Base-by-base conservation (phyloP, 2,329 filamentous ascomycete genomes). In the Dactylellina parvicollis region DNA sequence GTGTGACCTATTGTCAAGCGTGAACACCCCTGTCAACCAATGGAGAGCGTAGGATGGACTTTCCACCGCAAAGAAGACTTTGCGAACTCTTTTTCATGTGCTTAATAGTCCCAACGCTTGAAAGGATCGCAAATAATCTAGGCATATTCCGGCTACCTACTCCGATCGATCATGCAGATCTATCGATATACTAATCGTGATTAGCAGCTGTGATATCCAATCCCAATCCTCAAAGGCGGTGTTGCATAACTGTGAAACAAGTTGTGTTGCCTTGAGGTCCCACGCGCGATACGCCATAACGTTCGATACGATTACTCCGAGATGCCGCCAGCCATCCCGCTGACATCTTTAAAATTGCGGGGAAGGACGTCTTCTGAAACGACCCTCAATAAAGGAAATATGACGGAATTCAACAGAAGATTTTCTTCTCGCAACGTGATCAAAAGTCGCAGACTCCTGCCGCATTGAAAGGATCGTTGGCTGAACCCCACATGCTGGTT, bases 401-500 rank as follows among this genome's bases (percentile, higher is more conserved):
- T 54, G 49, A 38, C 49, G 49, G 38, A 54, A 54, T 12, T 54
- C 16, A 2, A 12, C 10, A 36, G 4, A 4, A n/a, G n/a, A n/a
- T n/a, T n/a, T n/a, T n/a, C n/a, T n/a, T n/a, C n/a, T n/a, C n/a
- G n/a, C n/a, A n/a, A n/a, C n/a, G n/a, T n/a, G n/a, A n/a, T n/a
- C n/a, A n/a, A n/a, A n/a, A n/a, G 34, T 38, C 49, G 12, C 20
- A 3, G 36, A 10, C 28, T 1, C 49, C 61, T 66, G 50, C 61
- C 49, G 24, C 7, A 47, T 38, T 36, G 12, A 50, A 66, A 2
- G 7, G 12, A 12, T 9, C 10, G 20, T 30, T 24, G 4, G n/a
- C 20, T n/a, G 40, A 44, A 40, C 50, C 38, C 50, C 61, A 66
- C 61, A 66, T 66, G 40, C 61, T 49, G 30, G 46, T 40, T 66